Evolutionary conservation across 1,139 yeast genomes (phyloP), one percentile per base, ranked within the genome.

Genomic region (Geotrichum klebahnii): DNA sequence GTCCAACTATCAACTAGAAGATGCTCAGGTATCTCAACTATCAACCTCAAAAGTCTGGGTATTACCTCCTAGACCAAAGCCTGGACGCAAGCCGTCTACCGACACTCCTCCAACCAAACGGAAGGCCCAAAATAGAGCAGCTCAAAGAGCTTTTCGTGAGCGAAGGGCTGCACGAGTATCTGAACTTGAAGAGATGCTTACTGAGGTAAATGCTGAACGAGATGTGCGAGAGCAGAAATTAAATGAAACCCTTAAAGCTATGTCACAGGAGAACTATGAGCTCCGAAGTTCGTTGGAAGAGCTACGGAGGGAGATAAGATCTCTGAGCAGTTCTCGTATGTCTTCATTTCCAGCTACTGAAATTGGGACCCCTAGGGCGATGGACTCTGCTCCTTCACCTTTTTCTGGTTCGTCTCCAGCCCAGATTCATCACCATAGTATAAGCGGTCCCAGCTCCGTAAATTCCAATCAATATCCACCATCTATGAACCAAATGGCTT

Each of bases 91-190:
- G 67, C 96, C 96, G 10, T 78, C 89, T 53, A 80, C 79, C 3
- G 85, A 80, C 55, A 59, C 71, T 1, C 73, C 74, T 2, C 69
- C 70, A 4, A 52, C 53, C 1, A 52, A 52, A 35, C 48, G 55
- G 3, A 88, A 89, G 67, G 95, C 96, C 0, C 97, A 90, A 68
- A 90, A 90, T 65, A 74, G 97, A 52, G 96, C 95, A 23, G 97
- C 97, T 2, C 97, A 56, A 57, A 69, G 97, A 50, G 97, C 97
- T 0, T 90, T 89, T 68, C 69, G 95, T 55, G 88, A 87, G 67
- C 71, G 94, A 58, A 68, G 94, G 59, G 95, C 95, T 17, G 81
- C 67, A 36, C 66, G 77, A 47, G 78, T 80, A 3, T 68, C 72
- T 9, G 81, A 77, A 54, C 67, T 81, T 34, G 83, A 80, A 59